Evolutionary conservation across 2,329 filamentous ascomycete genomes (phyloP), one percentile per base, ranked within the genome.

Genomic region (Ophiostoma montium): DNA sequence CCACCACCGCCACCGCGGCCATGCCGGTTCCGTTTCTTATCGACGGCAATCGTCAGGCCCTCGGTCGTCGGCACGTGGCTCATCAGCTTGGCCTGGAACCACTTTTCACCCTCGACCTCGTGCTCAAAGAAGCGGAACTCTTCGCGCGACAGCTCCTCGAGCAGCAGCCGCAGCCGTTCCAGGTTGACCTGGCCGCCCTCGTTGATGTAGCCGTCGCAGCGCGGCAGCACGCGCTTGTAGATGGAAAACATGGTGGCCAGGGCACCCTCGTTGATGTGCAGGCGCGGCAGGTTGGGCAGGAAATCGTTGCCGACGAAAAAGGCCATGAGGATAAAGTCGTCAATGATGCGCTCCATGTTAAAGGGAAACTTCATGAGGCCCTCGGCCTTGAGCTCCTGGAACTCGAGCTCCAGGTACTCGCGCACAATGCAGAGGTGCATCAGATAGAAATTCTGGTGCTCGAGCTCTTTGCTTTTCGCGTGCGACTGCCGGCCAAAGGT

Each of bases 231-330:
- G 44, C 83, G 75, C 66, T 96, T 96, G 73, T 98, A 98, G 52
- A 95, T 80, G 61, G 84, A 84, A 65, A 98, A 98, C 92, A 98
- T 98, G 61, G 92, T 82, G 21, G 90, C 86, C 65, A 98, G 70
- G 19, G 94, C 92, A 56, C 92, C 94, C 66, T 98, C 94, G 65
- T 98, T 98, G 67, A 98, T 98, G 66, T 98, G 92, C 56, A 98
- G 69, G 61, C 94, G 86, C 5, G 94, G 94, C 51, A 98, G 73
- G 66, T 98, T 95, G 3, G 92, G 92, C 64, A 98, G 75, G 69
- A 98, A 98, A 75, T 98, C 92, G 66, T 98, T 98, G 62, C 92
- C 92, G 59, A 98, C 87, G 65, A 98, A 98, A 70, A 98, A 98
- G 44, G 89, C 90, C 88, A 98, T 95, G 53, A 98, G 77, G 62